Evolutionary conservation across 192 early-diverging fungal species (phyloP), one percentile per base, ranked within the genome.

Genomic region (Coemansia biformis): DNA sequence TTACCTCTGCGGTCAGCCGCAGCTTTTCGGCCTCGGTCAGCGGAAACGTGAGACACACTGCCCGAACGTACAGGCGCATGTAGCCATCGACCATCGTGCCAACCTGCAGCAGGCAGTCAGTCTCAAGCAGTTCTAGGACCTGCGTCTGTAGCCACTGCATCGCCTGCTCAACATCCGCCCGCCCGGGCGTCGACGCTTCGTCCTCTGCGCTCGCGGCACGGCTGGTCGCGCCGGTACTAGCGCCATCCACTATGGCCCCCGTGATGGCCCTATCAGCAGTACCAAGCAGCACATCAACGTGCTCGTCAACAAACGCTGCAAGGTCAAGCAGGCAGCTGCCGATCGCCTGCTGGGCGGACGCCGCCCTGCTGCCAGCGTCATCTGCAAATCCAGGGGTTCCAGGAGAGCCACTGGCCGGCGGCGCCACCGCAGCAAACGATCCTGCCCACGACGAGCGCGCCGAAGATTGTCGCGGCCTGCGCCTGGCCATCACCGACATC

Each of bases 131-230:
- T 34, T 61, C 59, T 5, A 61, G 39, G 10, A 61, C 43, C 26
- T 54, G 59, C 2, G 59, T 38, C 39, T 58, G 63, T 15, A 65
- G 39, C 63, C 63, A 65, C 38, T 65, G 62, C 43, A 48, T 34
- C 5, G 62, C 38, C 29, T 8, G 29, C 9, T 52, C 62, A 18
- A 57, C 23, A 5, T 26, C 12, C 11, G 21, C 3, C 35, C 35
- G 17, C 8, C 35, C 35, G 14, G 35, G 4, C n/a, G 17, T 16
- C 17, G 8, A 37, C 14, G 14, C 35, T 4, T 37, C 35, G 14
- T 8, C 17, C 35, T 37, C n/a, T n/a, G n/a, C n/a, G n/a, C n/a
- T n/a, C n/a, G n/a, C n/a, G n/a, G n/a, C n/a, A n/a, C n/a, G n/a
- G n/a, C n/a, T n/a, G n/a, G n/a, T n/a, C n/a, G n/a, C n/a, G n/a